These are phyloP conservation scores for Lizonia empirigonia DNA, from an alignment of 2,329 filamentous ascomycete species.

Conservation along the genomic window DNA sequence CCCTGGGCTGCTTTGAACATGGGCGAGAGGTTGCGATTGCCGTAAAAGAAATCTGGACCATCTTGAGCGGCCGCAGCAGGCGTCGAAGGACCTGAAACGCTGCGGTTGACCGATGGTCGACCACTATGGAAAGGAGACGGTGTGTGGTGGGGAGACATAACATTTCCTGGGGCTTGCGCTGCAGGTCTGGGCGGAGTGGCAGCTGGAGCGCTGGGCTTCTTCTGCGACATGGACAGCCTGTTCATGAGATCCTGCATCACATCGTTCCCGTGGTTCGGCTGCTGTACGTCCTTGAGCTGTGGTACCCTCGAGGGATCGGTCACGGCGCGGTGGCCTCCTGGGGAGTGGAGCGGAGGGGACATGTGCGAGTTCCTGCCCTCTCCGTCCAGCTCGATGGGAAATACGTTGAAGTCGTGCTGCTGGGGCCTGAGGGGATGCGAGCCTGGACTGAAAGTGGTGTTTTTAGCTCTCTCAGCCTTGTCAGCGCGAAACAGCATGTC, in stretches of 20 bases:
- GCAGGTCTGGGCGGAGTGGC: conserved; percentile 32
- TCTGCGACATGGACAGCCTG: conserved; percentile 46
- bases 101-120: conserved; percentile 35
- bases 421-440: conserved; percentile 28
- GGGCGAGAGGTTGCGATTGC: conserved; percentile 56
- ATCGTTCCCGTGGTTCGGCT: conserved; percentile 52
- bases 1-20: conserved; percentile 55
- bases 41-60: conserved; percentile 43
- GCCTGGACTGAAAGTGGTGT: conserved; percentile 54
- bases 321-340: conserved; percentile 34
- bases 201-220: conserved; percentile 21
- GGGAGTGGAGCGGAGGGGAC: conserved; percentile 32
- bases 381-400: conserved; percentile 69
- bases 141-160: conserved; percentile 38
- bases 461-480: conserved; percentile 73
- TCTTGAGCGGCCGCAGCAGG: conserved; percentile 37
- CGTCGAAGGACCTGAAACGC: conserved; percentile 42
- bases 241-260: conserved; percentile 53
- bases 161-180: conserved; percentile 30
- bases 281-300: conserved; percentile 26
- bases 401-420: conserved; percentile 60
- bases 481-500: conserved; percentile 92
- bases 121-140: conserved; percentile 50
- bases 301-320: conserved; percentile 41
- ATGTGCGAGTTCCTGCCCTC: conserved; percentile 25